Base-by-base conservation (phyloP, 768 basidiomycete species). In the Leccinum rimulosum region DNA sequence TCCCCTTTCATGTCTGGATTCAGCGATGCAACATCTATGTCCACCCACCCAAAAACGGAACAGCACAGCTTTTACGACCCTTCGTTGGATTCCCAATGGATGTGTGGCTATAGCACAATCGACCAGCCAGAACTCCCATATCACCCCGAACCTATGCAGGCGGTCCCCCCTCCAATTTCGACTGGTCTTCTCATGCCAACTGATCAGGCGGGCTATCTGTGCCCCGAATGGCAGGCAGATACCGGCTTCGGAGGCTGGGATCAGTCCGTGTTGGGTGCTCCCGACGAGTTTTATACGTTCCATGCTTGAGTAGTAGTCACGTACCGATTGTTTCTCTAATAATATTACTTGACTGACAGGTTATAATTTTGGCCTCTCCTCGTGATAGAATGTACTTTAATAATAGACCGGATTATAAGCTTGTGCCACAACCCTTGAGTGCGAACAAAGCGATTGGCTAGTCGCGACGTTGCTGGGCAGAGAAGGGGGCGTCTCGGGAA, bases 181-280 rank as follows among this genome's bases (percentile, higher is more conserved):
- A 30, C 3, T 14, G 11, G 4, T 45, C 3, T 30, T 10, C 17
- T 28, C n/a, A 6, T 14, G 15, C 45, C 19, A 7, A 54, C 28
- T 2, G 36, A 17, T 9, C 60, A 33, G 6, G 55, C 27, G 1
- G 64, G 47, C 30, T 57, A 57, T 35, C 50, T 65, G n/a, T 62
- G 57, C 19, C 60, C 64, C n/a, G 57, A 62, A 19, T 62, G 64
- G 64, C 59, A 62, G 60, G n/a, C 40, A 17, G 56, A 65, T 27
- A 45, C 48, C 9, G 60, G 64, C 4, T 17, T 59, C 31, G 64
- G 62, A 3, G 57, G 57, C 5, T 65, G 64, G 65, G 40, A 66
- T n/a, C 52, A 35, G 12, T 52, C 53, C 15, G 22, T 43, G n/a
- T 15, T 65, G 30, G 55, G 59, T 4, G 2, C 50, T 3, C 43